phyloP scores from a whole-genome alignment of 768 basidiomycete genomes.

The Phlebiopsis flavidoalba region DNA sequence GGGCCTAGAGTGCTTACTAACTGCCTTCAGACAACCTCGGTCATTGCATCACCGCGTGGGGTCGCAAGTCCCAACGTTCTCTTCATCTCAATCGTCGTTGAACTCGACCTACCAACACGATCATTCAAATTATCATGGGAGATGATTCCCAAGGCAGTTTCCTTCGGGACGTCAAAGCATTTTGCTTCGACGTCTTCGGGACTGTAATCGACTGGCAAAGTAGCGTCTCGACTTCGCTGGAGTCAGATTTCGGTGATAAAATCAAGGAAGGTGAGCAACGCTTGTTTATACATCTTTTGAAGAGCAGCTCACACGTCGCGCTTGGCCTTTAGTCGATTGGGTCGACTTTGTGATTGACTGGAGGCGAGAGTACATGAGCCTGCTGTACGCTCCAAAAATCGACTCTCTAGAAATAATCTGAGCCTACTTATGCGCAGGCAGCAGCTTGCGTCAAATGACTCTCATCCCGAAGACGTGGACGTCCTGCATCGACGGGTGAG shows the following conservation, averaged over 20 bases:
- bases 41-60: no score
- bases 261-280: not conserved
- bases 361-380: constrained; percentile 44
- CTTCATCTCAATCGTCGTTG: no score
- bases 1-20: no score
- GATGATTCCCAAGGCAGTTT: no score
- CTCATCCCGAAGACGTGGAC: constrained; percentile 49
- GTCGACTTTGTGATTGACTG: constrained; percentile 49
- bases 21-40: no score
- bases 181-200: constrained; percentile 27
- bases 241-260: not conserved
- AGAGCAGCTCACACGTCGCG: not conserved
- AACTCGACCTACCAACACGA: no score
- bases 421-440: constrained; percentile 25
- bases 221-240: constrained; percentile 15
- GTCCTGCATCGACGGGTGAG: constrained; percentile 37
- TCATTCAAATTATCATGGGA: no score
- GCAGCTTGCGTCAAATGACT: constrained; percentile 37
- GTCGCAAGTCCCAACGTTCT: no score
- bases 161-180: constrained; percentile 17
- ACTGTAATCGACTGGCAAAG: constrained; percentile 29
- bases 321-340: constrained; percentile 32
- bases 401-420: not conserved
- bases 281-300: not conserved
- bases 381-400: constrained; percentile 33